These are phyloP conservation scores for Clavariopsis aquatica DNA, from an alignment of 495 filamentous ascomycete species.

Conservation along the genomic window DNA sequence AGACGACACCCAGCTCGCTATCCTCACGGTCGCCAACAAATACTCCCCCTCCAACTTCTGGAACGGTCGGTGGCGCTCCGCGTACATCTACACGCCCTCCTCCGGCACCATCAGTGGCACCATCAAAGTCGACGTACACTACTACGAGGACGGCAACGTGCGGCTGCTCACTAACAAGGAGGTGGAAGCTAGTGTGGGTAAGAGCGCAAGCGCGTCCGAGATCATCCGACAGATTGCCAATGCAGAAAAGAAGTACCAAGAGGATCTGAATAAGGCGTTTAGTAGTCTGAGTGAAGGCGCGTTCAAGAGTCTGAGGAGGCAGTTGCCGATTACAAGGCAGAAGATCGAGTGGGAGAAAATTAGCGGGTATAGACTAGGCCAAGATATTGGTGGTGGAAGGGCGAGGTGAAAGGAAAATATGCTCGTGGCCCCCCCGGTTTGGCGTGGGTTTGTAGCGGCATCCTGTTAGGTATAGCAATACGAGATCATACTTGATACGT, in stretches of 20 bases:
- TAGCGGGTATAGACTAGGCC: conserved; percentile 76
- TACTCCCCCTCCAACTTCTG: conserved; percentile 98
- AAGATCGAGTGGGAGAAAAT: conserved; percentile 99
- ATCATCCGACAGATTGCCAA: conserved; percentile 73
- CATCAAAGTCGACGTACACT: conserved; percentile 90
- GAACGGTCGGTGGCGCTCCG: conserved; percentile 92
- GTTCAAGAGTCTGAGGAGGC: conserved; percentile 89
- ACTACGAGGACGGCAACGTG: conserved; percentile 99
- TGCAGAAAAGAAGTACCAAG: conserved; percentile 89
- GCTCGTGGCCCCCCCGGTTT: neutral
- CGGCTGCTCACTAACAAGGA: conserved; percentile 83
- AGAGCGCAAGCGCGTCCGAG: conserved; percentile 62
- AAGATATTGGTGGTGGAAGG: conserved; percentile 37
- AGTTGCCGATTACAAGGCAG: conserved; percentile 94
- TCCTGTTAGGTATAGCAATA: neutral
- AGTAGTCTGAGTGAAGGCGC: conserved; percentile 83
- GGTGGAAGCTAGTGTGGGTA: conserved; percentile 55
- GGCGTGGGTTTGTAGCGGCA: neutral
- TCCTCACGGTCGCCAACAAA: conserved; percentile 88
- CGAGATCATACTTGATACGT: neutral
- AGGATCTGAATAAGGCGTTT: conserved; percentile 91
- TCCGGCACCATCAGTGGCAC: conserved; percentile 62
- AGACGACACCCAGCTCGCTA: conserved; percentile 71
- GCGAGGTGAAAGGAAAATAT: conserved; percentile 2
- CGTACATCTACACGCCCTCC: conserved; percentile 73